Evolutionary conservation across 208 protist species (phyloP), one percentile per base, ranked within the genome.

Genomic region (Spongospora subterranea): DNA sequence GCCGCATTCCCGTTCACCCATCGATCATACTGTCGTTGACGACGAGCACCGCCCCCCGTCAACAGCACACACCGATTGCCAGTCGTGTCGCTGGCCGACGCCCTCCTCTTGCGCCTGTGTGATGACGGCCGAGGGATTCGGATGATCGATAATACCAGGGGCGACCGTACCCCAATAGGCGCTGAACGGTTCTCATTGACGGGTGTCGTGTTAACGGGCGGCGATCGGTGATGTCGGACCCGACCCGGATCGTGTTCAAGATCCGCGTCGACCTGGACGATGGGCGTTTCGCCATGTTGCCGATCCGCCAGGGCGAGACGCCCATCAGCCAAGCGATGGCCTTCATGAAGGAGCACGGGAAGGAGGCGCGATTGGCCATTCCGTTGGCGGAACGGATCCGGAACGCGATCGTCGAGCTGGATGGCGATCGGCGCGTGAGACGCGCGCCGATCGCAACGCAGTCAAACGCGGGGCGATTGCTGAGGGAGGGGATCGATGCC

Each of bases 191-290:
- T 60, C 50, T 24, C 50, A 24, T 29, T 60, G 50, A 24, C 50
- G 13, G 50, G 24, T 24, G 6, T 24, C 50, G n/a, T n/a, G n/a
- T n/a, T n/a, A n/a, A n/a, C n/a, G n/a, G n/a, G n/a, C n/a, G n/a
- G n/a, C n/a, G n/a, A n/a, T n/a, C n/a, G 54, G 29, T 65, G 54
- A 29, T 29, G 54, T 65, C 54, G 17, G 54, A 65, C 54, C 6
- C 71, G 6, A 35, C 71, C 71, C 6, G n/a, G 71, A 13, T 43
- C 17, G 71, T 24, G 24, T 60, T 82, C 6, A 6, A n/a, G n/a
- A 82, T 82, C 40, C 71, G 71, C 35, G 71, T 82, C 35, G 71
- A 82, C 6, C n/a, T 82, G n/a, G 35, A 35, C 35, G 40, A 82
- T 82, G 71, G 71, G 17, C n/a, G 35, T 6, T 35, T 82, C 35